These are phyloP conservation scores for Ceratocystis cubensis DNA, from an alignment of 2,329 filamentous ascomycete species.

Conservation along the genomic window DNA sequence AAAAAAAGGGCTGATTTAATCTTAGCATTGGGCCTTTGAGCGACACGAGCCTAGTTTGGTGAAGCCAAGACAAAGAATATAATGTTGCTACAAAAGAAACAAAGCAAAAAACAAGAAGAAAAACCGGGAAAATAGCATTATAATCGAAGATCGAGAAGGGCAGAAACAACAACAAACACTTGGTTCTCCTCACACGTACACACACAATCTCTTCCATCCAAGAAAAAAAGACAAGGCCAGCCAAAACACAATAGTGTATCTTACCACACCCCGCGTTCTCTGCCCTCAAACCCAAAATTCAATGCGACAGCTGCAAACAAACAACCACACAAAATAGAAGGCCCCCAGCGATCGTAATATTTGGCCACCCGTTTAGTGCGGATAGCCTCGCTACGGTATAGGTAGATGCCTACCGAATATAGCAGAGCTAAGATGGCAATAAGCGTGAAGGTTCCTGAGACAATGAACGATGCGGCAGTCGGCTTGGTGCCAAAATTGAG, in stretches of 20 bases:
- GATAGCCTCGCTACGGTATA: slow-evolving; percentile 80
- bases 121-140: too few relatives aligned
- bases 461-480: slow-evolving; percentile 47
- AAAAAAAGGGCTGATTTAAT: background rate
- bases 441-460: slow-evolving; percentile 67
- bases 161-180: too few relatives aligned
- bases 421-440: slow-evolving; percentile 65
- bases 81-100: background rate
- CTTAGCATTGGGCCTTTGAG: too few relatives aligned
- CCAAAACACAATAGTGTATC: background rate
- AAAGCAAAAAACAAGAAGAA: too few relatives aligned
- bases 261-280: slow-evolving; percentile 44
- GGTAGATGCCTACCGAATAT: slow-evolving; percentile 73
- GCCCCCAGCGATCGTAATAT: slow-evolving; percentile 85
- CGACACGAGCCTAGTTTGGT: background rate
- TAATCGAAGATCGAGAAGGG: too few relatives aligned
- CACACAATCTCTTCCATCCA: too few relatives aligned
- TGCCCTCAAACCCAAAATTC: slow-evolving; percentile 71
- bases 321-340: slow-evolving; percentile 59
- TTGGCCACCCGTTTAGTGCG: slow-evolving; percentile 69
- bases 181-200: too few relatives aligned
- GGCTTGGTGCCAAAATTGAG: slow-evolving; percentile 63
- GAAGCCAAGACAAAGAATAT: background rate
- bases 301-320: slow-evolving; percentile 61
- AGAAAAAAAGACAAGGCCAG: background rate